Conservation (phyloP, 768 basidiomycete species). For the Obba rivulosa region DNA sequence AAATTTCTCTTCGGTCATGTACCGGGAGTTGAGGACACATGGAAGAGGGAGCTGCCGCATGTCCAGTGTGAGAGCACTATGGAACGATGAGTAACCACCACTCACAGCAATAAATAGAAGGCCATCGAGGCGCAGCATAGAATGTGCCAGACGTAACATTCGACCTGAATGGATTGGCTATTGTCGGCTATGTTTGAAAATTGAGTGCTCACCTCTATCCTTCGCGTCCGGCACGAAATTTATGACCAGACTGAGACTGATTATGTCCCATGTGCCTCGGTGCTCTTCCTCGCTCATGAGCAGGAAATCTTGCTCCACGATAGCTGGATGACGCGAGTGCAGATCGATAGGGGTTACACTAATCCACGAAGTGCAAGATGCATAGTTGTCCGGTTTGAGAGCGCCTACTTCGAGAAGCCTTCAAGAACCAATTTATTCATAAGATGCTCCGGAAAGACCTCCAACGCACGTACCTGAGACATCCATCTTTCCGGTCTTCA, state of each 20-base stretch:
- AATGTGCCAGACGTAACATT: conserved; percentile 62
- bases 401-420: conserved; percentile 90
- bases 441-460: background rate
- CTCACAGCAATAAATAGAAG: conserved; percentile 68
- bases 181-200: background rate
- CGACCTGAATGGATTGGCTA: conserved; percentile 38
- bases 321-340: conserved; percentile 74
- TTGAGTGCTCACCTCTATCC: conserved; percentile 58
- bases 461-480: conserved; percentile 33
- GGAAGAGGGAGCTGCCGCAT: conserved; percentile 70
- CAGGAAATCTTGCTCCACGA: conserved; percentile 84
- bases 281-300: conserved; percentile 48
- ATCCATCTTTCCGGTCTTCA: conserved; percentile 13
- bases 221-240: conserved; percentile 79
- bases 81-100: conserved; percentile 6
- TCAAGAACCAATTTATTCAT: no score
- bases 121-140: conserved; percentile 49
- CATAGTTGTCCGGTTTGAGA: conserved; percentile 78
- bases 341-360: conserved; percentile 74
- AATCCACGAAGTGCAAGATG: conserved; percentile 64
- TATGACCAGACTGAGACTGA: conserved; percentile 84
- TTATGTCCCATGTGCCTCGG: conserved; percentile 60
- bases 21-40: conserved; percentile 83
- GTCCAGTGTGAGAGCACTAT: conserved; percentile 1
- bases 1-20: conserved; percentile 60